phyloP scores from a whole-genome alignment of 2,329 filamentous ascomycete species.

The Setomelanomma holmii region DNA sequence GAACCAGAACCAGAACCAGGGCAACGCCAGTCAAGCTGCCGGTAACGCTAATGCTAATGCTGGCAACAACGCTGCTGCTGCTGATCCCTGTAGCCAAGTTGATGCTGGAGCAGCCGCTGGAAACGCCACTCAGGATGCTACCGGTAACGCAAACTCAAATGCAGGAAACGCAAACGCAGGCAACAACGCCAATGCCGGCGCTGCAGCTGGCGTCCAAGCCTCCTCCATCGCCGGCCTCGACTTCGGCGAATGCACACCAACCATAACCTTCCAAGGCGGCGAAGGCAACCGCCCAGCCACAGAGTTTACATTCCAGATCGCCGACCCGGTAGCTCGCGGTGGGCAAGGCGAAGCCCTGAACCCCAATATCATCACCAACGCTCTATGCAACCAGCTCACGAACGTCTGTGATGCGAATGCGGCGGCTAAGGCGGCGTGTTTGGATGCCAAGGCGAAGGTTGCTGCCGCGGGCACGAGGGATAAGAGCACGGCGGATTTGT shows the following conservation, averaged over 20 bases:
- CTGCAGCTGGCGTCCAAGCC: slow-evolving; percentile 12
- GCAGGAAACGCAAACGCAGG: slow-evolving; percentile 11
- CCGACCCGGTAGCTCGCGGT: slow-evolving; percentile 65
- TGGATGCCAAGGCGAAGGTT: slow-evolving; percentile 61
- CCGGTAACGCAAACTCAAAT: background rate
- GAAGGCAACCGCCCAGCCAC: slow-evolving; percentile 59
- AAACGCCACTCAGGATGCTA: slow-evolving; percentile 20
- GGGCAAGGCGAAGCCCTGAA: slow-evolving; percentile 73
- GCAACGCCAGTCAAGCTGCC: background rate
- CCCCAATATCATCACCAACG: slow-evolving; percentile 77
- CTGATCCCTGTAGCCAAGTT: background rate
- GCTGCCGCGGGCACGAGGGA: slow-evolving; percentile 51
- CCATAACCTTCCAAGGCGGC: slow-evolving; percentile 68
- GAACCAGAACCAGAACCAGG: no score
- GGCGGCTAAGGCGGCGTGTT: slow-evolving; percentile 63
- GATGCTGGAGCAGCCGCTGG: slow-evolving; percentile 9
- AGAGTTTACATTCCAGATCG: slow-evolving; percentile 73
- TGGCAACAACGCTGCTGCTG: no score
- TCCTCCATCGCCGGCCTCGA: slow-evolving; percentile 34
- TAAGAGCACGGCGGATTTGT: slow-evolving; percentile 51
- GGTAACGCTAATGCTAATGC: background rate
- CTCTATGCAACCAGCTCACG: slow-evolving; percentile 72
- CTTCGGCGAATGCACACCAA: slow-evolving; percentile 48
- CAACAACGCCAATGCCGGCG: slow-evolving; percentile 18
- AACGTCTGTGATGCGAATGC: slow-evolving; percentile 71